Percentiles rank a stretch among this genome's conserved stretches.
Evolutionary conservation across 345 rosid genomes (phyloP).

Genomic region (Erodium maritimum): DNA sequence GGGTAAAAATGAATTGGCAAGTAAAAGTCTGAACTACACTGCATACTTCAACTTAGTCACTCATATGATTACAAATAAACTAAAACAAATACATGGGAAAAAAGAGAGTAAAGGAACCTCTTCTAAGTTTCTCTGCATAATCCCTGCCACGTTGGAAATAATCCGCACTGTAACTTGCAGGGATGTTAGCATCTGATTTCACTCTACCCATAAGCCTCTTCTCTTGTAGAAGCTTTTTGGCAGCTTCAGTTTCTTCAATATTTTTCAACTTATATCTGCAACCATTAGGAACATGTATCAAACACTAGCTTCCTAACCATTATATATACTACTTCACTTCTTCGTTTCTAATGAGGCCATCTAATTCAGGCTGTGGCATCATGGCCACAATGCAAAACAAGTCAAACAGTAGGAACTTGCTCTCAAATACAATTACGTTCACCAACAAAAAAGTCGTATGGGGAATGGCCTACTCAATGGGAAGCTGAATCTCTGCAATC

Average conservation of each 20-base stretch:
- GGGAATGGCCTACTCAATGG: slow-evolving; percentile 55
- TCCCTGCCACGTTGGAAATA: slow-evolving; percentile 89
- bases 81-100: neutral
- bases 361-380: too few species aligned
- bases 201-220: slow-evolving; percentile 66
- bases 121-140: slow-evolving; percentile 88
- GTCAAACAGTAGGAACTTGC: slow-evolving; percentile 1
- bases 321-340: too few species aligned
- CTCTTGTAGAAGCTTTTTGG: slow-evolving; percentile 93
- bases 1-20: neutral
- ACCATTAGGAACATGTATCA: slow-evolving; percentile 6
- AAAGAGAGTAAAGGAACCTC: slow-evolving; percentile 35
- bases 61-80: slow-evolving; percentile 1
- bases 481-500: slow-evolving; percentile 93
- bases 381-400: too few species aligned
- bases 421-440: neutral
- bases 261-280: slow-evolving; percentile 80
- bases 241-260: slow-evolving; percentile 97
- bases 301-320: neutral
- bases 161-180: slow-evolving; percentile 93
- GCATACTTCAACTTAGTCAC: neutral
- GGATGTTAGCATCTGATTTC: slow-evolving; percentile 66
- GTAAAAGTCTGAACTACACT: neutral
- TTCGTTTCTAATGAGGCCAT: too few species aligned
- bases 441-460: neutral